phyloP scores from a whole-genome alignment of 2,329 filamentous ascomycete genomes.

The Microdochium nivale region DNA sequence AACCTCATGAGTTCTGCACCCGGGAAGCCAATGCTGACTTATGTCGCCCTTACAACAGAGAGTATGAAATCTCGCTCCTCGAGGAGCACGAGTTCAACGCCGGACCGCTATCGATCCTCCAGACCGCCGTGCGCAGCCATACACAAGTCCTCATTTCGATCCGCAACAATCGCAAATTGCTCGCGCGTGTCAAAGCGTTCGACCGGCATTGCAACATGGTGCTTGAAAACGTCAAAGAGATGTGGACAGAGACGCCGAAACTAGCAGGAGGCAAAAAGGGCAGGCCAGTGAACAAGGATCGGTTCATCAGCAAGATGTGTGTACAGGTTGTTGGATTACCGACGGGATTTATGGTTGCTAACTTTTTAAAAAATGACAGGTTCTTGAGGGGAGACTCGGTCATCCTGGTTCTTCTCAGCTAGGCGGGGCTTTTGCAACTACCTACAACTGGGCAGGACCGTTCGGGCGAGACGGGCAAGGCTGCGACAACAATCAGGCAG shows the following conservation, averaged over 20 bases:
- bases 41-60: slow-evolving; percentile 21
- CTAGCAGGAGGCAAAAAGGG: slow-evolving; percentile 82
- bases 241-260: slow-evolving; percentile 95
- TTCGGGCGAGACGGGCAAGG: background rate
- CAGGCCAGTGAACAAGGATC: slow-evolving; percentile 89
- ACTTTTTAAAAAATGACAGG: slow-evolving; percentile 32
- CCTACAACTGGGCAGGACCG: background rate
- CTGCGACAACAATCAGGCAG: no score
- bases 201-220: slow-evolving; percentile 99
- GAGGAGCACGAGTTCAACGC: slow-evolving; percentile 75
- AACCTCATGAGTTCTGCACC: slow-evolving; percentile 5
- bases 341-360: background rate
- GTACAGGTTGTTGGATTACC: background rate
- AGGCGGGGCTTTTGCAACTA: slow-evolving; percentile 14
- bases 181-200: slow-evolving; percentile 96
- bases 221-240: slow-evolving; percentile 94
- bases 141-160: slow-evolving; percentile 94
- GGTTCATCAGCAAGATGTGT: slow-evolving; percentile 97
- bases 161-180: slow-evolving; percentile 96
- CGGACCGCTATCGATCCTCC: slow-evolving; percentile 83
- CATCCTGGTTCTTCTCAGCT: slow-evolving; percentile 78
- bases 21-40: slow-evolving; percentile 8
- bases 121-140: slow-evolving; percentile 91
- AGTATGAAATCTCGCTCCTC: slow-evolving; percentile 49
- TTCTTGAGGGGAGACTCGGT: slow-evolving; percentile 84